Percentiles rank a stretch among this genome's conserved stretches.
These are phyloP conservation scores for Aspergillus japonicus DNA, from an alignment of 2,329 filamentous ascomycete genomes.

Conservation along the genomic window DNA sequence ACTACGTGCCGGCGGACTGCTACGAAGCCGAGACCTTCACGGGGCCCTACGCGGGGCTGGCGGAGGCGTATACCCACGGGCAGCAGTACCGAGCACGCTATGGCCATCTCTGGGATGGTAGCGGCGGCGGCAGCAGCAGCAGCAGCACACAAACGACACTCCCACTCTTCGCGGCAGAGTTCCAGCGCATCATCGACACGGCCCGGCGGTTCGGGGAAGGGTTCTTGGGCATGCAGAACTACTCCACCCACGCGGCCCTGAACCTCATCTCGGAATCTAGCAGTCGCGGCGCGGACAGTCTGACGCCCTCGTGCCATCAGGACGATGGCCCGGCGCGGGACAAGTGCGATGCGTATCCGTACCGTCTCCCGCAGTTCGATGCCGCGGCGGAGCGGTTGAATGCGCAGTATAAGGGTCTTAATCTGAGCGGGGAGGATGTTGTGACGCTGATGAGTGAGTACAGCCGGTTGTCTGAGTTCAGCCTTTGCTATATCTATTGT, in stretches of 20 bases:
- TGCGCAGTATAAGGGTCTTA: conserved; percentile 20
- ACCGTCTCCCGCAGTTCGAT: conserved; percentile 15
- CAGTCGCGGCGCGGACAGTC: conserved; percentile 22
- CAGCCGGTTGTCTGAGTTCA: too few species aligned
- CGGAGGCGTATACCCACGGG: conserved; percentile 19
- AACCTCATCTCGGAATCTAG: conserved; percentile 24
- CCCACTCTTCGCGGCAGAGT: conserved; percentile 21
- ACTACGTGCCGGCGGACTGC: conserved; percentile 20
- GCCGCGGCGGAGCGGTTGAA: conserved; percentile 23
- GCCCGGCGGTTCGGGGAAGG: conserved; percentile 25
- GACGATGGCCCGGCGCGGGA: conserved; percentile 8
- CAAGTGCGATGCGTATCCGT: conserved; percentile 14
- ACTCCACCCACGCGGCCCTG: conserved; percentile 21
- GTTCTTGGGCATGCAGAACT: conserved; percentile 23
- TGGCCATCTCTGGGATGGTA: conserved; percentile 18
- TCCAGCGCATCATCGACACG: conserved; percentile 22
- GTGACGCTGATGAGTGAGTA: conserved; percentile 22
- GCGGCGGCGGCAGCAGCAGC: not conserved
- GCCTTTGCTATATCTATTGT: too few species aligned
- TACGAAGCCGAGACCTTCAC: conserved; percentile 20
- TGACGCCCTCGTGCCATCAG: conserved; percentile 19
- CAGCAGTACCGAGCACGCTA: conserved; percentile 22
- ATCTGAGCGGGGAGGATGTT: conserved; percentile 19
- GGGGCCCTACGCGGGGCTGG: conserved; percentile 21
- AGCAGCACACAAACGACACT: not conserved